Evolutionary conservation across 2,329 filamentous ascomycete genomes (phyloP).

Genomic region (Alternaria incomplexa): DNA sequence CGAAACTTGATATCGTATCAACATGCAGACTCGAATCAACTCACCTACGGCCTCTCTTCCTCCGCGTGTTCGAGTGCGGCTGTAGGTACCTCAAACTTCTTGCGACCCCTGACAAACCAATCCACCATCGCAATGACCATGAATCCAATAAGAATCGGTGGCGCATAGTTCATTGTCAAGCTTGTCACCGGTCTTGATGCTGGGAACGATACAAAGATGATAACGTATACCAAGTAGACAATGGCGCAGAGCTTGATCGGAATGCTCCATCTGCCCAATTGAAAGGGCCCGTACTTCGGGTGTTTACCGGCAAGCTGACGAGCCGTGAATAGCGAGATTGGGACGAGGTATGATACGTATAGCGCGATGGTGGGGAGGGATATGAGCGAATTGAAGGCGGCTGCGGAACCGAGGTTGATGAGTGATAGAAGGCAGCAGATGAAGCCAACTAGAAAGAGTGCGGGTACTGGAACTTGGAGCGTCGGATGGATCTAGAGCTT

Average conservation of each 20-base stretch:
- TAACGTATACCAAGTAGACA: constrained; percentile 39
- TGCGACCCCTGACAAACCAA: constrained; percentile 20
- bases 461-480: constrained; percentile 25
- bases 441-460: constrained; percentile 28
- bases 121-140: constrained; percentile 20
- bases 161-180: constrained; percentile 26
- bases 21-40: background rate
- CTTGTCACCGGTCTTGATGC: constrained; percentile 14
- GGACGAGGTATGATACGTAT: constrained; percentile 32
- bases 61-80: background rate
- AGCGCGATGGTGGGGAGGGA: constrained; percentile 32
- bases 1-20: background rate
- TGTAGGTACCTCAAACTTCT: constrained; percentile 20
- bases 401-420: constrained; percentile 50
- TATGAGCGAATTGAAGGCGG: constrained; percentile 49
- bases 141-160: constrained; percentile 12
- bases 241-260: constrained; percentile 44
- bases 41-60: background rate
- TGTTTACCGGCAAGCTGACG: constrained; percentile 17
- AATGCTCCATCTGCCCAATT: constrained; percentile 42
- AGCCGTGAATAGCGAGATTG: constrained; percentile 31
- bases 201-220: constrained; percentile 48
- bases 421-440: constrained; percentile 45
- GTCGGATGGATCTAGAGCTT: constrained; percentile 19
- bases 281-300: constrained; percentile 33